Percentiles rank a stretch among this genome's conserved stretches.
These are phyloP conservation scores for Persicaria maculosa DNA, from an alignment of 148 eudicot genomes.

Conservation along the genomic window DNA sequence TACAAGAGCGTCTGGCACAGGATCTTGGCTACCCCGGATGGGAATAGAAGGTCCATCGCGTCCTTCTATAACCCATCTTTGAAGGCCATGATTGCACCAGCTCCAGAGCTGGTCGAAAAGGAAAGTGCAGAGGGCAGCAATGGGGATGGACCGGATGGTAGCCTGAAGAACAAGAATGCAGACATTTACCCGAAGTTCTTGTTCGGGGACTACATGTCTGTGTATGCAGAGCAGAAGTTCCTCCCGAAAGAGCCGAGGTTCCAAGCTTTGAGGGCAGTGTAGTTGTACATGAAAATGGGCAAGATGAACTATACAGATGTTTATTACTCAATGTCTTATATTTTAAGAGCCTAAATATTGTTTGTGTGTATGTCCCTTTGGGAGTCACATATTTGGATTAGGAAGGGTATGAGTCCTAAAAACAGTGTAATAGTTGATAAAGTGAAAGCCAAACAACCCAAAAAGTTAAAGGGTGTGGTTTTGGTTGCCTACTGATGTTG, in stretches of 20 bases:
- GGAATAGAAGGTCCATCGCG: constrained; percentile 72
- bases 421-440: not conserved
- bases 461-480: constrained; percentile 4
- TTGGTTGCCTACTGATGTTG: not conserved
- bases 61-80: constrained; percentile 76
- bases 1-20: constrained; percentile 93
- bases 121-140: constrained; percentile 6
- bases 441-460: not conserved
- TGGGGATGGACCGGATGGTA: not conserved
- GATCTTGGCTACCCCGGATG: constrained; percentile 40
- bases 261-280: constrained; percentile 58
- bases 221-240: constrained; percentile 81
- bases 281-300: not conserved
- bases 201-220: constrained; percentile 86
- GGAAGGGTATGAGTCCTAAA: not conserved
- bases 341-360: not conserved
- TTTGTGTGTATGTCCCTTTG: not conserved
- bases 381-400: not conserved
- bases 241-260: constrained; percentile 80
- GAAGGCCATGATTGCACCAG: constrained; percentile 64
- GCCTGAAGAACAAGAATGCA: not conserved
- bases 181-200: constrained; percentile 55
- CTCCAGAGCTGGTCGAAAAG: constrained; percentile 32
- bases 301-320: not conserved
- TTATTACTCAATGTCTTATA: not conserved